Base-by-base conservation (phyloP, 371 early-diverging fungal genomes). In the Mortierella sp. region DNA sequence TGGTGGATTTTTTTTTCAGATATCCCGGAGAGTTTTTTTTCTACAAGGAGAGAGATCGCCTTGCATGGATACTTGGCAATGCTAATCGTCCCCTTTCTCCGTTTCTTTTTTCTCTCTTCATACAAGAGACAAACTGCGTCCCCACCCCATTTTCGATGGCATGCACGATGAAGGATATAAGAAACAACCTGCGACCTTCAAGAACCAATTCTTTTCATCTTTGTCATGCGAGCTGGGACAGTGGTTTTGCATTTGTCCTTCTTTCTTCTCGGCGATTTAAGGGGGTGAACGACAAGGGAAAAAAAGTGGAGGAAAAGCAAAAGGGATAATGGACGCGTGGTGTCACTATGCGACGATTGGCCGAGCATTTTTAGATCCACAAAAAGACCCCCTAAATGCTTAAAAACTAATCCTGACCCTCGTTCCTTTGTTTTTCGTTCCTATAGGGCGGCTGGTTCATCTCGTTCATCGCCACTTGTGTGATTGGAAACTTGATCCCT, bases 401-500 rank as follows among this genome's bases (percentile, higher is more conserved):
- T 35, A 21, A 49, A 49, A 49, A 18, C 5, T 16, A 14, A 5
- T 16, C 41, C 55, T 38, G 7, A 41, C 32, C 32, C 24, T 6
- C 14, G 4, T 35, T 16, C 16, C 24, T 24, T 41, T 5, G 14
- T 2, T n/a, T 12, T 8, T 71, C 14, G 14, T 18, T 43, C 55
- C 41, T 24, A 41, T 83, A 95, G 95, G 75, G 88, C 72, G 94
- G 93, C 7, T 94, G 94, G 95, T 77, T 94, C 56, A 92, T 95
- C 75, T 82, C 90, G 32, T 94, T 95, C 85, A 84, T 94, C 38
- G 91, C 93, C 58, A 88, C 89, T 63, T 93, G 94, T 85, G 90
- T 90, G 65, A 86, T 89, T 38, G 88, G 84, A n/a, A 70, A 88
- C 21, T 51, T 71, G 51, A 83, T 87, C 68, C 80, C 74, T 55